phyloP scores from a whole-genome alignment of 768 basidiomycete species.

The Amanita fuliginea region DNA sequence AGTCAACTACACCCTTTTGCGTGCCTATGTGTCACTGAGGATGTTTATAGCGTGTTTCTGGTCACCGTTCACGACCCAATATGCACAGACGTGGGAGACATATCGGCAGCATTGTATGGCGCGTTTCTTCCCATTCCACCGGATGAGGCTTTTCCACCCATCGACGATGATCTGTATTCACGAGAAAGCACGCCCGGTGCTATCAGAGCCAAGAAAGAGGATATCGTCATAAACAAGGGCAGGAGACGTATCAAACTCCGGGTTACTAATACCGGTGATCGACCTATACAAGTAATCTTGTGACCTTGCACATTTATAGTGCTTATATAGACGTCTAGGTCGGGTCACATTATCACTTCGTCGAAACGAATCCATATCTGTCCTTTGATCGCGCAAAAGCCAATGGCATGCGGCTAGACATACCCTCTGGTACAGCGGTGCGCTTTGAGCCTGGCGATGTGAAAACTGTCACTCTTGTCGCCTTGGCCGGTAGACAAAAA shows the following conservation, averaged over 20 bases:
- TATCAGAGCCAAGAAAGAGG: conserved; percentile 50
- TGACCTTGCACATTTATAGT: conserved; percentile 5
- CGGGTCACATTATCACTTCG: conserved; percentile 92
- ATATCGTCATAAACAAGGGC: conserved; percentile 68
- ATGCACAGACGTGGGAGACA: conserved; percentile 68
- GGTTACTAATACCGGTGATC: conserved; percentile 86
- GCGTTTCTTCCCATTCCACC: conserved; percentile 83
- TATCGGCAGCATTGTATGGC: conserved; percentile 83
- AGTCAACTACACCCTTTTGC: background rate
- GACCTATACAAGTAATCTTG: conserved; percentile 72
- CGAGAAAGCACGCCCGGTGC: conserved; percentile 62
- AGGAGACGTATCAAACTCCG: conserved; percentile 56
- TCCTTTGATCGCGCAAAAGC: conserved; percentile 75
- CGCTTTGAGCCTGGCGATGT: conserved; percentile 91
- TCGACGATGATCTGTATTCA: conserved; percentile 36
- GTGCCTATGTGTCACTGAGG: background rate
- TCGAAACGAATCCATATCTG: conserved; percentile 77
- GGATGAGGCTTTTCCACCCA: conserved; percentile 49
- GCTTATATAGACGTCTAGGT: conserved; percentile 32
- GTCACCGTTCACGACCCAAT: conserved; percentile 96
- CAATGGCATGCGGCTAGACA: conserved; percentile 83
- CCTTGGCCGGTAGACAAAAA: conserved; percentile 59
- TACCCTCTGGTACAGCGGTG: conserved; percentile 89
- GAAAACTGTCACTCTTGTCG: conserved; percentile 75
- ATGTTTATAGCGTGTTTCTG: conserved; percentile 62